phyloP scores from a whole-genome alignment of 106 monocot genomes.

The Dioscorea alata region DNA sequence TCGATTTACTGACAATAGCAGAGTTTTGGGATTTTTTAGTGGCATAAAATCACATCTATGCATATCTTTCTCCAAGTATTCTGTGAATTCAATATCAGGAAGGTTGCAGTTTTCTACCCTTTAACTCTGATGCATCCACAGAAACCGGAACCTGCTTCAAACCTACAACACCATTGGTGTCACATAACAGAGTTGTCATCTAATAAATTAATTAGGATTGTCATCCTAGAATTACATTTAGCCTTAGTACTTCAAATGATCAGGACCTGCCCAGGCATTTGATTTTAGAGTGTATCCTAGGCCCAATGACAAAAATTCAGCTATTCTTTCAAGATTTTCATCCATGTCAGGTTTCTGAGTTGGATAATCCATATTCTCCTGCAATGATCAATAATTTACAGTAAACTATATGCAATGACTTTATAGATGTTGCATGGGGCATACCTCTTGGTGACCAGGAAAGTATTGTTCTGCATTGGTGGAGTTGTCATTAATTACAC shows the following conservation, averaged over 20 bases:
- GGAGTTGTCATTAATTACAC: slow-evolving; percentile 39
- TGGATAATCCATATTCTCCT: slow-evolving; percentile 43
- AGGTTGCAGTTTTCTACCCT: slow-evolving; percentile 35
- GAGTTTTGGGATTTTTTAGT: slow-evolving; percentile 58
- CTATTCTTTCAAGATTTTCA: slow-evolving; percentile 46
- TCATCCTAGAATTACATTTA: slow-evolving; percentile 45
- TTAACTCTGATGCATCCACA: slow-evolving; percentile 30
- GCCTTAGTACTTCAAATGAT: slow-evolving; percentile 88
- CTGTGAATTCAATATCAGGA: slow-evolving; percentile 59
- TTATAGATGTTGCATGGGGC: neutral
- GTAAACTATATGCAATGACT: neutral
- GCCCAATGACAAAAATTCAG: slow-evolving; percentile 68
- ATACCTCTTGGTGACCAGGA: slow-evolving; percentile 54
- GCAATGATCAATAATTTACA: slow-evolving; percentile 15
- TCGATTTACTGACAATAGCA: slow-evolving; percentile 48
- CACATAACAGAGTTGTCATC: neutral
- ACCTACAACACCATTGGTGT: slow-evolving; percentile 27
- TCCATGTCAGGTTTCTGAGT: slow-evolving; percentile 29
- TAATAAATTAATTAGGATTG: neutral
- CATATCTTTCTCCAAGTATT: slow-evolving; percentile 42
- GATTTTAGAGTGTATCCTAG: slow-evolving; percentile 68
- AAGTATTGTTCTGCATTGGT: slow-evolving; percentile 21
- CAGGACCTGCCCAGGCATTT: slow-evolving; percentile 99
- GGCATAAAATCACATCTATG: slow-evolving; percentile 41
- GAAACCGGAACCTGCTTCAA: slow-evolving; percentile 24